Percentiles rank a stretch among this genome's conserved stretches.
These are phyloP conservation scores for Helicocarpus griseus DNA, from an alignment of 2,329 filamentous ascomycete genomes.

Conservation along the genomic window DNA sequence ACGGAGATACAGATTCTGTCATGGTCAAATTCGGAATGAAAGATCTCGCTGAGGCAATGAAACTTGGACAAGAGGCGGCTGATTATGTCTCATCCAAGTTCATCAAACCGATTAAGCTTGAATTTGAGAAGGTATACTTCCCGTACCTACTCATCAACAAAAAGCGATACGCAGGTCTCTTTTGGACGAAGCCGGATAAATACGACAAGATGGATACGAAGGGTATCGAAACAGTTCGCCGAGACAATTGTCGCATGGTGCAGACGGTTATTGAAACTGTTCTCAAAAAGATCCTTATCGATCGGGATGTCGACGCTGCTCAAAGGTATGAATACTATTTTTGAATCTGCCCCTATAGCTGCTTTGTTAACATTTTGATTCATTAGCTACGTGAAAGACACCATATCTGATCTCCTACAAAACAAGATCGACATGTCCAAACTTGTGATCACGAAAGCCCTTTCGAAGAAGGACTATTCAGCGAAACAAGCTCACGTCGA, in stretches of 20 bases:
- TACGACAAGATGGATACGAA: slow-evolving; percentile 99
- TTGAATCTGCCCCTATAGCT: neutral
- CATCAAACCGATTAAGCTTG: slow-evolving; percentile 91
- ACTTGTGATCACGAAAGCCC: slow-evolving; percentile 94
- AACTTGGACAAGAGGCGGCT: slow-evolving; percentile 85
- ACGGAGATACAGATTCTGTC: slow-evolving; percentile 97
- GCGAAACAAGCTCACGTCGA: slow-evolving; percentile 94
- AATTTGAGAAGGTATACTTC: slow-evolving; percentile 99
- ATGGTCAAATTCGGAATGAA: slow-evolving; percentile 98
- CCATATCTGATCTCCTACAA: slow-evolving; percentile 86
- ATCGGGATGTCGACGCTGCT: slow-evolving; percentile 78
- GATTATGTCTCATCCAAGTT: slow-evolving; percentile 85
- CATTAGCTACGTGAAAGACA: slow-evolving; percentile 83
- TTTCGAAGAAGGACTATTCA: slow-evolving; percentile 81
- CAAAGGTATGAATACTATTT: slow-evolving; percentile 62
- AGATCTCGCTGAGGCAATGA: slow-evolving; percentile 83
- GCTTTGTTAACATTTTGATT: slow-evolving; percentile 27
- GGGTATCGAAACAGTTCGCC: slow-evolving; percentile 93
- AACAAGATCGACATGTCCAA: slow-evolving; percentile 99
- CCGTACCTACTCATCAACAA: slow-evolving; percentile 99
- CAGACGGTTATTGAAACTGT: slow-evolving; percentile 98
- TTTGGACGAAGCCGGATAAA: slow-evolving; percentile 90
- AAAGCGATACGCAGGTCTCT: slow-evolving; percentile 96
- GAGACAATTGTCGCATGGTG: slow-evolving; percentile 92
- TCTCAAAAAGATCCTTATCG: slow-evolving; percentile 87